These are phyloP conservation scores for Coffea eugenioides DNA, from an alignment of 257 asterid genomes.

Conservation along the genomic window DNA sequence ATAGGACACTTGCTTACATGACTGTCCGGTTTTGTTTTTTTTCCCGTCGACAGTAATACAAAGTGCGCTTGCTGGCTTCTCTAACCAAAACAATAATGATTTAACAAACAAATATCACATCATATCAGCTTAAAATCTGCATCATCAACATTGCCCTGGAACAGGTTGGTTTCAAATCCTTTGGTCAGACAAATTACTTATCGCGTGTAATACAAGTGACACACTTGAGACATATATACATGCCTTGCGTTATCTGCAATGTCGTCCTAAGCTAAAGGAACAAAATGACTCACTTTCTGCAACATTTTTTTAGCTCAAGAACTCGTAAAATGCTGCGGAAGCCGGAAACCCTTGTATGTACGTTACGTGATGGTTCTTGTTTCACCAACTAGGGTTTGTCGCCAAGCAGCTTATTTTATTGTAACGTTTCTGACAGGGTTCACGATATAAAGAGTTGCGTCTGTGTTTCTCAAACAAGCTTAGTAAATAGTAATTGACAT, in stretches of 20 bases:
- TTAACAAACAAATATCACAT: too few relatives aligned
- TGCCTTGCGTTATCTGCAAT: neutral
- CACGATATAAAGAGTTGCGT: neutral
- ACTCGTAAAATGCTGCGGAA: neutral
- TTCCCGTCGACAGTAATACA: slow-evolving; percentile 2
- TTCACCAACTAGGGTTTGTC: slow-evolving; percentile 3
- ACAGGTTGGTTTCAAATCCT: neutral
- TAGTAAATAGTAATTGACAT: too few relatives aligned
- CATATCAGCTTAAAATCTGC: neutral
- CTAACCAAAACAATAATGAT: too few relatives aligned
- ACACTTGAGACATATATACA: neutral
- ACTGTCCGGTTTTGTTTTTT: slow-evolving; percentile 22
- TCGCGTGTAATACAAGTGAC: neutral
- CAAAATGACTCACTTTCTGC: neutral
- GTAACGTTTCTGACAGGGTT: neutral
- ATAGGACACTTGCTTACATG: slow-evolving; percentile 12
- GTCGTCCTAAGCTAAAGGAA: neutral
- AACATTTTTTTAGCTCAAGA: neutral
- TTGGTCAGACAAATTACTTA: neutral
- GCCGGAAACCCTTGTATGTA: slow-evolving; percentile 7
- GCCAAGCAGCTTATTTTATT: too few relatives aligned
- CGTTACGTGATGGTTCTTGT: slow-evolving; percentile 7
- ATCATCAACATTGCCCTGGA: neutral
- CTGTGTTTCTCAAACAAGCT: too few relatives aligned
- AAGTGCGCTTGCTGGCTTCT: slow-evolving; percentile 24